Conservation (phyloP, 495 filamentous ascomycete species). For the Hyphodiscus hymeniophilus region DNA sequence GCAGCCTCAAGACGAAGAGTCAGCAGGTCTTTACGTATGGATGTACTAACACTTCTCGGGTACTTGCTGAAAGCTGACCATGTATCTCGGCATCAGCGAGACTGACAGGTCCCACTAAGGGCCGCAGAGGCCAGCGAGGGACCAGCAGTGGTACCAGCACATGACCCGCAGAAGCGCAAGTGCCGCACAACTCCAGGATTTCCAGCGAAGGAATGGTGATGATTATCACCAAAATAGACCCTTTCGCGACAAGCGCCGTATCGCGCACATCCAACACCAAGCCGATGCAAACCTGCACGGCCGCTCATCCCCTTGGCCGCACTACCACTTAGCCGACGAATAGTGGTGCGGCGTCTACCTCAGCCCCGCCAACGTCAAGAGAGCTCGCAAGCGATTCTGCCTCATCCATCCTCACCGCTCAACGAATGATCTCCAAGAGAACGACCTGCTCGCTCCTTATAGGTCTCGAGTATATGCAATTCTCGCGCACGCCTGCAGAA, state of each 20-base stretch:
- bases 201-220: not conserved
- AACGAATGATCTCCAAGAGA: conserved; percentile 12
- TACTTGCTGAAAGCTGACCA: conserved; percentile 21
- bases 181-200: conserved; percentile 8
- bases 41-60: conserved; percentile 5
- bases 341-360: conserved; percentile 16
- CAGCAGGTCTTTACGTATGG: conserved; percentile 5
- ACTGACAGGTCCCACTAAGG: not conserved
- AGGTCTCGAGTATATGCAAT: conserved; percentile 13
- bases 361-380: not conserved
- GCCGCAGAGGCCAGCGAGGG: too few species aligned
- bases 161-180: conserved; percentile 6
- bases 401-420: conserved; percentile 14
- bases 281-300: conserved; percentile 10
- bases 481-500: conserved; percentile 10
- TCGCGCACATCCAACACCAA: too few species aligned
- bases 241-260: conserved; percentile 22
- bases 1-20: not conserved
- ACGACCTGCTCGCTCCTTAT: conserved; percentile 10
- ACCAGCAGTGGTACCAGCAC: conserved; percentile 6
- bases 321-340: conserved; percentile 18
- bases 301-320: not conserved
- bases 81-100: conserved; percentile 13
- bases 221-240: conserved; percentile 14
- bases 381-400: conserved; percentile 12